phyloP scores from a whole-genome alignment of 257 asterid genomes.

The Ehretia macrophylla region DNA sequence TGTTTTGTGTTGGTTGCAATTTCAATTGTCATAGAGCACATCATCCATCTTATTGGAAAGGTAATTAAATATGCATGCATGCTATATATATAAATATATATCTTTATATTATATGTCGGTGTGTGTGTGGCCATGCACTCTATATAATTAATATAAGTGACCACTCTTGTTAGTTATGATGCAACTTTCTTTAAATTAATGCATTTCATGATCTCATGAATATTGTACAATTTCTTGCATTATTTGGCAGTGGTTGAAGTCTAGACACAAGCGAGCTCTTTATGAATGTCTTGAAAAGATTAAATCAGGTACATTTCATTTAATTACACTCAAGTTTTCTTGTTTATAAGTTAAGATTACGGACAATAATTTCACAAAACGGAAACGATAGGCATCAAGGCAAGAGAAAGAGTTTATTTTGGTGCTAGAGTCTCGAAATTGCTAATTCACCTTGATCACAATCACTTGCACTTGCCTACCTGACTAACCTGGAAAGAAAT shows the following conservation, averaged over 20 bases:
- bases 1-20: conserved; percentile 63
- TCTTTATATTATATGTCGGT: too few relatives aligned
- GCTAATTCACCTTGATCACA: too few relatives aligned
- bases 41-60: conserved; percentile 72
- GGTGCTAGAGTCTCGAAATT: too few relatives aligned
- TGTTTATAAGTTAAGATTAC: background rate
- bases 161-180: background rate
- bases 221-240: background rate
- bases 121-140: too few relatives aligned
- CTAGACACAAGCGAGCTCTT: conserved; percentile 61
- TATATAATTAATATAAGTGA: background rate
- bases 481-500: too few relatives aligned
- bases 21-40: conserved; percentile 64
- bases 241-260: conserved; percentile 64
- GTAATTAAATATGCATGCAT: conserved; percentile 22
- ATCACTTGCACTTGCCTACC: too few relatives aligned
- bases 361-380: too few relatives aligned
- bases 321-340: too few relatives aligned
- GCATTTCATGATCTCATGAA: background rate
- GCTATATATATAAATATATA: too few relatives aligned
- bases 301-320: conserved; percentile 51
- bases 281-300: conserved; percentile 80
- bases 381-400: too few relatives aligned
- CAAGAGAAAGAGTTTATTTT: too few relatives aligned
- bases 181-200: background rate